Evolutionary conservation across 1,284 basidiomycete genomes (phyloP).

Genomic region (Apiotrichum gamsii): DNA sequence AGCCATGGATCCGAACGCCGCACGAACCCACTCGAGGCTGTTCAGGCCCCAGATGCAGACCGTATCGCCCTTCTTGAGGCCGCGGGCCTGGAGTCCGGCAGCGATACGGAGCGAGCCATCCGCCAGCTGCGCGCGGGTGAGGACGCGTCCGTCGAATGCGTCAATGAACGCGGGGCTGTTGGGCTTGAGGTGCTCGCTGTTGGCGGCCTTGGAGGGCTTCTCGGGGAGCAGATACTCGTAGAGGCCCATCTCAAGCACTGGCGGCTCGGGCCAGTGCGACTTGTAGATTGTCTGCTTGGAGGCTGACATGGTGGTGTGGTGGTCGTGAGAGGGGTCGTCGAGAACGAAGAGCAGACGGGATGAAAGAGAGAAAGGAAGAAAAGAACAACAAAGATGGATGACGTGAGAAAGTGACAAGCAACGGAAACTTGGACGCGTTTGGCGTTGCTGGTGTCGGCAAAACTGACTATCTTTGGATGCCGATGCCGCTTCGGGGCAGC

Average conservation of each 20-base stretch:
- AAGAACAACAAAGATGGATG: too few relatives aligned
- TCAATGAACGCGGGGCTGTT: slow-evolving; percentile 60
- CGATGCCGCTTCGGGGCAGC: too few relatives aligned
- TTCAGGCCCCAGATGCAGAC: slow-evolving; percentile 50
- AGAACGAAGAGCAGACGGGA: too few relatives aligned
- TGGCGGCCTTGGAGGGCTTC: background rate
- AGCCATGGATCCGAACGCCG: slow-evolving; percentile 53
- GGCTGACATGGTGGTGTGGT: background rate
- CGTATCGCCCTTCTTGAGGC: slow-evolving; percentile 33
- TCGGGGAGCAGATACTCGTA: slow-evolving; percentile 15
- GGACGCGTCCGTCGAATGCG: slow-evolving; percentile 54
- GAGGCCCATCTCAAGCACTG: slow-evolving; percentile 27
- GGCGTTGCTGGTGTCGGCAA: too few relatives aligned
- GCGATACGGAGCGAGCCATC: slow-evolving; percentile 56
- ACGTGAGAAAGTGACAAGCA: too few relatives aligned
- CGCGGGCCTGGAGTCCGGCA: slow-evolving; percentile 50
- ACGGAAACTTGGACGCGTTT: too few relatives aligned
- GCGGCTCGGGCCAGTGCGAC: slow-evolving; percentile 19
- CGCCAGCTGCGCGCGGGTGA: slow-evolving; percentile 57
- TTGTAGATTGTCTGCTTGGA: slow-evolving; percentile 21
- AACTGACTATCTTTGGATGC: too few relatives aligned
- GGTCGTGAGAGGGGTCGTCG: too few relatives aligned
- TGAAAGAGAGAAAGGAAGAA: too few relatives aligned
- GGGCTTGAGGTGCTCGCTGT: slow-evolving; percentile 15
- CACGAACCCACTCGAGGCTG: slow-evolving; percentile 58